Conservation (phyloP, 2,329 filamentous ascomycete genomes). For the Keithomyces neogunnii region DNA sequence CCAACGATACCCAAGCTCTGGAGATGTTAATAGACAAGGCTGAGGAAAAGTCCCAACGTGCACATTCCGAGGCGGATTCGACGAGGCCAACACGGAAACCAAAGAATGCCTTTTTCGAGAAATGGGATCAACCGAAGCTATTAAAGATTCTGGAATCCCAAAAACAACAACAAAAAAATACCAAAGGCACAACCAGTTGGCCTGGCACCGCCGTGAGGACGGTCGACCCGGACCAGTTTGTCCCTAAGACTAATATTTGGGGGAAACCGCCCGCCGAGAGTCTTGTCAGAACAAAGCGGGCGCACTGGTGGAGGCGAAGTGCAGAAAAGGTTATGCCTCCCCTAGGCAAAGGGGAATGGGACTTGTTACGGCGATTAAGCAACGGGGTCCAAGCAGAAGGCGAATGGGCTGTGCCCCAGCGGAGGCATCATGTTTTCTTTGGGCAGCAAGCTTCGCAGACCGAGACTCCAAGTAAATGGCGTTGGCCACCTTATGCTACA, state of each 20-base stretch:
- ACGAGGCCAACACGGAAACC: neutral
- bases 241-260: conserved; percentile 41
- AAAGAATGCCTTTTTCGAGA: conserved; percentile 30
- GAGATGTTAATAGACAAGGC: conserved; percentile 19
- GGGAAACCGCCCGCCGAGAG: conserved; percentile 33
- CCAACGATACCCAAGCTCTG: conserved; percentile 32
- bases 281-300: conserved; percentile 32
- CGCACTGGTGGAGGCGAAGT: conserved; percentile 37
- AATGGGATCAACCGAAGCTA: conserved; percentile 41
- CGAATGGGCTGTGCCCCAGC: conserved; percentile 29
- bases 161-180: conserved; percentile 18
- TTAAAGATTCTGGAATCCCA: conserved; percentile 34
- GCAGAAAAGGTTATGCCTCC: conserved; percentile 45
- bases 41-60: neutral
- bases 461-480: conserved; percentile 16
- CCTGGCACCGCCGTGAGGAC: conserved; percentile 15
- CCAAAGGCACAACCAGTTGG: conserved; percentile 17
- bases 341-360: conserved; percentile 45
- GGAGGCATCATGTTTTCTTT: conserved; percentile 15
- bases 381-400: conserved; percentile 27
- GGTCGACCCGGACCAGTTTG: conserved; percentile 22
- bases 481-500: conserved; percentile 35
- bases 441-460: neutral
- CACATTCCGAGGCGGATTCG: neutral
- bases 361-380: conserved; percentile 39